phyloP scores from a whole-genome alignment of 1,284 basidiomycete species.

The Leccinum colubrinum region DNA sequence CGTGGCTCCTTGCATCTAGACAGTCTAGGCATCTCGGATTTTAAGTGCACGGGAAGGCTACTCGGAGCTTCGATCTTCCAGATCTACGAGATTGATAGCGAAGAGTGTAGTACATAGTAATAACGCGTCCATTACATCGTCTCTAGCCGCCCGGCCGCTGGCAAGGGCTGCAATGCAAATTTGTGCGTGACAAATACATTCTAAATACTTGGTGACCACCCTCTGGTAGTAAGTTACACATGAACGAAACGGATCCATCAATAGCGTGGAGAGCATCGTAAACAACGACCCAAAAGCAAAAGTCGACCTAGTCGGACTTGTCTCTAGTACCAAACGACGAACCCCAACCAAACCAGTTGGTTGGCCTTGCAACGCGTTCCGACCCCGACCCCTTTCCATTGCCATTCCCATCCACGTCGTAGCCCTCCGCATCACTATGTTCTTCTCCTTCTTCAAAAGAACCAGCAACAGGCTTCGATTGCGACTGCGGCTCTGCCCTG shows the following conservation, averaged over 20 bases:
- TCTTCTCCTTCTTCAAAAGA: constrained; percentile 56
- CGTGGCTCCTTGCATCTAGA: background rate
- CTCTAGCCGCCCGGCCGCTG: background rate
- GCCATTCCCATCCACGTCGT: constrained; percentile 35
- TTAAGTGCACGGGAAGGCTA: background rate
- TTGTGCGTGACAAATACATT: constrained; percentile 4
- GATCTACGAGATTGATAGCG: background rate
- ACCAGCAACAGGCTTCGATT: constrained; percentile 32
- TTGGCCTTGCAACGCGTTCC: constrained; percentile 22
- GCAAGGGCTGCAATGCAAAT: background rate
- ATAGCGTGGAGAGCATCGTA: constrained; percentile 3
- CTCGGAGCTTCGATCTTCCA: background rate
- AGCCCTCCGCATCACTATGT: constrained; percentile 63
- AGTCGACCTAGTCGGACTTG: constrained; percentile 15
- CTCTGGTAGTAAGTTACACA: background rate
- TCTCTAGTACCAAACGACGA: constrained; percentile 13
- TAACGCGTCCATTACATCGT: background rate
- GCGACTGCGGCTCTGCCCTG: constrained; percentile 44
- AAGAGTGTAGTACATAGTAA: background rate
- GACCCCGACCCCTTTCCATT: constrained; percentile 13
- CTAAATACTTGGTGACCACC: constrained; percentile 7
- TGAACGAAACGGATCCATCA: background rate
- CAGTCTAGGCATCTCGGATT: background rate
- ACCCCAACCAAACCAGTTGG: constrained; percentile 44
- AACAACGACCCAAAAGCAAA: background rate